Percentiles rank a stretch among this genome's conserved stretches.
Evolutionary conservation across 2,329 filamentous ascomycete species (phyloP).

Genomic region (Microdochium bolleyi): DNA sequence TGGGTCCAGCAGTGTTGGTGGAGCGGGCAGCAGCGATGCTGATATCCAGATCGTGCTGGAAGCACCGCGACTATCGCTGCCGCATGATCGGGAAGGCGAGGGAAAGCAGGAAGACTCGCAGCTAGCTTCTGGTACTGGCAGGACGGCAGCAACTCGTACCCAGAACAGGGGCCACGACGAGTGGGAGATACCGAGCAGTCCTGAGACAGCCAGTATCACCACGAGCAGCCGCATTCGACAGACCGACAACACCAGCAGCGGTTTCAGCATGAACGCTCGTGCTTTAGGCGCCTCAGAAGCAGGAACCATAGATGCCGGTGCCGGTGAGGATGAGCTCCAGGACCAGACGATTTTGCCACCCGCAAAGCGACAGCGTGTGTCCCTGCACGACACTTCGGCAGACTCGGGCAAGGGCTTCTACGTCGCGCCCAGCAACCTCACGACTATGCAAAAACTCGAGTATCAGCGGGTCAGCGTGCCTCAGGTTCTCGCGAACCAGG

Average conservation of each 20-base stretch:
- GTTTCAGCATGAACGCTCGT: conserved; percentile 9
- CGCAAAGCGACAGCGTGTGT: conserved; percentile 9
- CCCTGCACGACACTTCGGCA: conserved; percentile 8
- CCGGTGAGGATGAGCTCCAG: background rate
- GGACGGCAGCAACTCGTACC: conserved; percentile 6
- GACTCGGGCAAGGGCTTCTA: conserved; percentile 14
- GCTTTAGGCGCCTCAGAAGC: conserved; percentile 6
- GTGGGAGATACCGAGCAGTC: conserved; percentile 25
- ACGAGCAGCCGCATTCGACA: too few relatives aligned
- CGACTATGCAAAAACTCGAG: conserved; percentile 22
- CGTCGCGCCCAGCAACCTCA: conserved; percentile 20
- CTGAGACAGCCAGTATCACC: conserved; percentile 7
- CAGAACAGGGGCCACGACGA: conserved; percentile 5
- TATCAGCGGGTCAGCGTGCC: conserved; percentile 17
- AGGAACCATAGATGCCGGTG: background rate
- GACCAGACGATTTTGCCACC: conserved; percentile 5
- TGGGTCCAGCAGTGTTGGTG: background rate
- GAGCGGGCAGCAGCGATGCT: background rate
- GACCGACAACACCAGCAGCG: too few relatives aligned
- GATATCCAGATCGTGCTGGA: background rate
- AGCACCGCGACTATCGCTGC: background rate
- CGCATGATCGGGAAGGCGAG: conserved; percentile 1
- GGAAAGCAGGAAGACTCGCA: conserved; percentile 7
- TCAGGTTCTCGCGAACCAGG: conserved; percentile 5
- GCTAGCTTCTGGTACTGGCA: conserved; percentile 8